These are phyloP conservation scores for Sclerotinia spermophila DNA, from an alignment of 2,329 filamentous ascomycete species.

Conservation along the genomic window DNA sequence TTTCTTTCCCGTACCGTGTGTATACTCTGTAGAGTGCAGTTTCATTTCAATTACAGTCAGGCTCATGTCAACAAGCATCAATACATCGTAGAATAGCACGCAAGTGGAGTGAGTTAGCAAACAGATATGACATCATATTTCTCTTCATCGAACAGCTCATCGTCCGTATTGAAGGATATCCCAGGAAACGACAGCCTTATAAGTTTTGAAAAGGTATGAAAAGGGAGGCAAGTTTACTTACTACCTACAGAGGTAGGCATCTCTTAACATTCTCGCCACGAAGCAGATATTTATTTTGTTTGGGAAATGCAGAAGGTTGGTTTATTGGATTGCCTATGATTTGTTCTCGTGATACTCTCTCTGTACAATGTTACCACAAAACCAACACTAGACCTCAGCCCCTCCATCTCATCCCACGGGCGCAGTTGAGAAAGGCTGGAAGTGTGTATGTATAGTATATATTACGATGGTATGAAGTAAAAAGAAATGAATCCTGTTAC, in stretches of 20 bases:
- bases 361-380: neutral
- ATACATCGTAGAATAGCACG: neutral
- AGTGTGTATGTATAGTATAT: neutral
- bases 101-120: neutral
- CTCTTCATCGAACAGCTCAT: constrained; percentile 4
- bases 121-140: neutral
- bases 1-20: neutral
- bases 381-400: neutral
- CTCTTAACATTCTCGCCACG: neutral
- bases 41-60: neutral
- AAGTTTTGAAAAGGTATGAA: neutral
- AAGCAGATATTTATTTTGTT: neutral
- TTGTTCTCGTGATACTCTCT: constrained; percentile 1
- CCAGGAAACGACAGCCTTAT: neutral
- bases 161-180: neutral
- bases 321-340: neutral
- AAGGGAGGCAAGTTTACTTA: neutral
- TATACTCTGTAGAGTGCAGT: neutral
- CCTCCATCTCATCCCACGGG: neutral
- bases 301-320: neutral
- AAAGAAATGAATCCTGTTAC: neutral
- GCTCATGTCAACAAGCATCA: neutral
- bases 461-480: neutral
- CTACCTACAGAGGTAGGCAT: neutral
- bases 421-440: neutral